phyloP scores from a whole-genome alignment of 768 basidiomycete genomes.

The Cyclocybe cylindracea region DNA sequence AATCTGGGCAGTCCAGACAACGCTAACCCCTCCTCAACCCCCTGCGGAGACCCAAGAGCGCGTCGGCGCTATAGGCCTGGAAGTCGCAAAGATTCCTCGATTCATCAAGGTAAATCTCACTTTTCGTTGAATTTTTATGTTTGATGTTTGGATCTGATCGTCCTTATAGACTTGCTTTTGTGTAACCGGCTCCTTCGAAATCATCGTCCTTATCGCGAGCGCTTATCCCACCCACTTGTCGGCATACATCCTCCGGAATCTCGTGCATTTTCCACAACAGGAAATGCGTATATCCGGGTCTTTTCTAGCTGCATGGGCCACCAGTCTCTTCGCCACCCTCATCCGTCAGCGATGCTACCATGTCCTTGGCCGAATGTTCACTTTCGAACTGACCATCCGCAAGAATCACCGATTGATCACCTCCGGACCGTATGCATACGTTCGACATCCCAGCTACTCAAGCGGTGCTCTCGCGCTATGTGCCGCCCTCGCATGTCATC shows the following conservation, averaged over 20 bases:
- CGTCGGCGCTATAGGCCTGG: slow-evolving; percentile 20
- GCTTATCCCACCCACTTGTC: background rate
- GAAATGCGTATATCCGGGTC: slow-evolving; percentile 5
- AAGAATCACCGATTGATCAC: slow-evolving; percentile 16
- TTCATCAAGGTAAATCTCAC: slow-evolving; percentile 20
- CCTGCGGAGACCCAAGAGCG: slow-evolving; percentile 21
- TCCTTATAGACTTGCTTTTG: slow-evolving; percentile 17
- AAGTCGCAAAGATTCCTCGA: slow-evolving; percentile 16
- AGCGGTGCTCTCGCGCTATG: slow-evolving; percentile 6
- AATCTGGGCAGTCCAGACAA: slow-evolving; percentile 24
- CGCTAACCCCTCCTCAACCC: slow-evolving; percentile 27
- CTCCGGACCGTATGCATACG: slow-evolving; percentile 15
- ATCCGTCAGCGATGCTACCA: slow-evolving; percentile 16
- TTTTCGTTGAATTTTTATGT: background rate
- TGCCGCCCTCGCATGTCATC: slow-evolving; percentile 9
- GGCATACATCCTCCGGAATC: background rate
- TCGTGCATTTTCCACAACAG: background rate
- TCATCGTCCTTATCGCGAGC: slow-evolving; percentile 8
- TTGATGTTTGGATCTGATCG: background rate
- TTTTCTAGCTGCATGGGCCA: slow-evolving; percentile 11
- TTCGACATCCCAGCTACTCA: slow-evolving; percentile 19
- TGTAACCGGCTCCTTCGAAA: slow-evolving; percentile 17
- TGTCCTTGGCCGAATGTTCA: slow-evolving; percentile 15
- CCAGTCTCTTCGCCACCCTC: slow-evolving; percentile 7
- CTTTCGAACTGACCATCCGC: slow-evolving; percentile 17